Evolutionary conservation across 2,329 filamentous ascomycete genomes (phyloP).

Genomic region (Scedosporium boydii): DNA sequence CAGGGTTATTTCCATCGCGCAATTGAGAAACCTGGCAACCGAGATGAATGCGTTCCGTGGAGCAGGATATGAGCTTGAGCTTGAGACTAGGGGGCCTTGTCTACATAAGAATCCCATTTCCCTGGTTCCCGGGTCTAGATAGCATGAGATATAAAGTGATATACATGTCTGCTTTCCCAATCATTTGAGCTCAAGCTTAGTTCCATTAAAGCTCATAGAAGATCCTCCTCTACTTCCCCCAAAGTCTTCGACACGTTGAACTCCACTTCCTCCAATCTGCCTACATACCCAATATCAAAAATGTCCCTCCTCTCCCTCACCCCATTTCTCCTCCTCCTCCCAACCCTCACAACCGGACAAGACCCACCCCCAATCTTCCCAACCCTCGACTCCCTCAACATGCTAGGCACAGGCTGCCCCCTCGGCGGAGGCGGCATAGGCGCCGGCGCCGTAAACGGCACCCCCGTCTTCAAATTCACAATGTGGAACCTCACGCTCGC

Average conservation of each 20-base stretch:
- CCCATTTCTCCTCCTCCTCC: neutral
- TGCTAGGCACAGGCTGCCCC: slow-evolving; percentile 6
- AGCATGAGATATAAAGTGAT: neutral
- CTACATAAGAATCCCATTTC: neutral
- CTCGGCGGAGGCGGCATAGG: slow-evolving; percentile 1
- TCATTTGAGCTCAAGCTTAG: neutral
- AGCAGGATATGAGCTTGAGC: too few relatives aligned
- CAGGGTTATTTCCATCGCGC: too few relatives aligned
- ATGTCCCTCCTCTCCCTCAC: neutral
- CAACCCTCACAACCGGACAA: neutral
- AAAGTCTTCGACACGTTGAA: neutral
- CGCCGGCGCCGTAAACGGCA: slow-evolving; percentile 1
- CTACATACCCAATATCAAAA: neutral
- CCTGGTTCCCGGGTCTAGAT: neutral
- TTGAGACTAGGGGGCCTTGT: neutral
- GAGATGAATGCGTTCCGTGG: too few relatives aligned
- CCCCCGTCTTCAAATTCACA: slow-evolving; percentile 3
- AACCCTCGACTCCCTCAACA: slow-evolving; percentile 4
- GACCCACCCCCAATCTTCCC: neutral
- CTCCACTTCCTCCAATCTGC: neutral
- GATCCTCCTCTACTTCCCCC: neutral
- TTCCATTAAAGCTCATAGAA: neutral
- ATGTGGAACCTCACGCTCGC: slow-evolving; percentile 1
- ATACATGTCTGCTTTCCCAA: neutral
- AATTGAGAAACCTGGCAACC: too few relatives aligned